A percentile compares a stretch with the other conserved stretches of the same genome.
phyloP scores from a whole-genome alignment of 2,329 filamentous ascomycete species.

The Ophiocordyceps camponoti-rufipedis region DNA sequence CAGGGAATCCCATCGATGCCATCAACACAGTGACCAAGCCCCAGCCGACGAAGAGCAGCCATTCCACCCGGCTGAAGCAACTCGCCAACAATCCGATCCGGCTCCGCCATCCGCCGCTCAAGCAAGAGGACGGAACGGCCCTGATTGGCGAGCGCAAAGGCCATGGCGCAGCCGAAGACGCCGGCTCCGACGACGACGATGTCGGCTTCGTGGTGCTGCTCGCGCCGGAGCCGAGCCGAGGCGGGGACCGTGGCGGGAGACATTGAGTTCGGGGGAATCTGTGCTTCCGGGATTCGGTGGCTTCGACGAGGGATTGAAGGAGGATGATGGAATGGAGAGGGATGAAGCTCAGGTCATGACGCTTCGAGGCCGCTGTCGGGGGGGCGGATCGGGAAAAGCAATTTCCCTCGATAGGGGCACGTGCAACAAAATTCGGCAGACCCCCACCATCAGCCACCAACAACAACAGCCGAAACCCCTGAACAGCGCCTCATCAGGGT shows the following conservation, averaged over 20 bases:
- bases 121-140: conserved; percentile 80
- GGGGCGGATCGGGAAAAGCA: too few relatives aligned
- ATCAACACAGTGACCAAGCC: conserved; percentile 66
- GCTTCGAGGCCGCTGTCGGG: too few relatives aligned
- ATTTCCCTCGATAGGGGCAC: too few relatives aligned
- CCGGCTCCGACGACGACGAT: conserved; percentile 87
- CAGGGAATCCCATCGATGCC: conserved; percentile 73
- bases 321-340: too few relatives aligned
- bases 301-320: too few relatives aligned
- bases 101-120: conserved; percentile 78
- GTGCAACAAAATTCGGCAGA: too few relatives aligned
- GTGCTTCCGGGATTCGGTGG: too few relatives aligned
- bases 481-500: too few relatives aligned
- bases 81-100: conserved; percentile 91
- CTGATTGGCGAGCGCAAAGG: conserved; percentile 71
- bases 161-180: conserved; percentile 72
- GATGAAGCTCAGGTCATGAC: too few relatives aligned
- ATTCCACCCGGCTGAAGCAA: conserved; percentile 86
- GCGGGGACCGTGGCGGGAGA: conserved; percentile 3
- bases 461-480: too few relatives aligned
- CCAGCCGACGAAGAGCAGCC: conserved; percentile 59
- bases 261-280: background rate
- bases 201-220: conserved; percentile 48
- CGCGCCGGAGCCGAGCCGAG: conserved; percentile 23
- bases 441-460: too few relatives aligned